phyloP scores from a whole-genome alignment of 164 flowering plant genomes.

The Vitis vinifera region ASM3070453v1 NC_081811.1:24077001-24077500 shows the following conservation, averaged over 20 bases:
- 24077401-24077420: background rate
- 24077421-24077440: background rate
- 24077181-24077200: too few species aligned
- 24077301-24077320: too few species aligned
- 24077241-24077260: background rate
- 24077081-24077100: background rate
- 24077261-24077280: background rate
- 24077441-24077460: background rate
- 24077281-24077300: background rate
- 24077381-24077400: too few species aligned
- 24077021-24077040: background rate
- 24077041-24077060: background rate
- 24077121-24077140: background rate
- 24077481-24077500: background rate
- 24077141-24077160: background rate
- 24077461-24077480: background rate
- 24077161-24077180: background rate
- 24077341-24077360: too few species aligned
- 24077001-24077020: background rate
- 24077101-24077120: background rate
- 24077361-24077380: too few species aligned
- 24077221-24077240: background rate
- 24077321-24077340: too few species aligned
- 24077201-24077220: background rate
- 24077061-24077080: background rate